Percentiles rank a stretch among this genome's conserved stretches.
Conservation (phyloP, 305 asterid species). For the Solanum chacoense region DNA sequence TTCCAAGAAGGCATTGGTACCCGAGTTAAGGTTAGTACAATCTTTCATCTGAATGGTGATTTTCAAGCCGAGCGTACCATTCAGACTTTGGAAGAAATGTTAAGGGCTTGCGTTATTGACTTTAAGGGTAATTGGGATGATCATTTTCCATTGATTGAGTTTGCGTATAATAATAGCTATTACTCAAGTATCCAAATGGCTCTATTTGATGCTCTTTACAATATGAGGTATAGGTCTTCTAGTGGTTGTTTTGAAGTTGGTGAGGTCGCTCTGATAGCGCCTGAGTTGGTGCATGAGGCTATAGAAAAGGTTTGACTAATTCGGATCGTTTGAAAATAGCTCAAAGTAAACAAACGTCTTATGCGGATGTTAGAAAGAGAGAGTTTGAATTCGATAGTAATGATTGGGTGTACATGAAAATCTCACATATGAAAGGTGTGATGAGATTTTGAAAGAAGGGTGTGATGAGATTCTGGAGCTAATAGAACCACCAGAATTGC, state of each 20-base stretch:
- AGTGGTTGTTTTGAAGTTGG: not conserved
- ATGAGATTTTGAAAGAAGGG: too few species aligned
- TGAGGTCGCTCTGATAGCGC: not conserved
- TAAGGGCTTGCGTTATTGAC: not conserved
- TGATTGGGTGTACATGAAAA: too few species aligned
- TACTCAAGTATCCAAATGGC: not conserved
- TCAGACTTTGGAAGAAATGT: not conserved
- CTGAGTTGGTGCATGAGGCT: not conserved
- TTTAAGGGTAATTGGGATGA: not conserved
- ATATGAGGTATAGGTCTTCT: not conserved
- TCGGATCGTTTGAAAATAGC: not conserved
- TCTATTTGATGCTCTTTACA: not conserved
- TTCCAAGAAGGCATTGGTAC: not conserved
- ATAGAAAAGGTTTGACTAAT: not conserved
- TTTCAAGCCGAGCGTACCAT: not conserved
- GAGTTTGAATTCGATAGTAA: not conserved
- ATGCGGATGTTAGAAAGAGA: not conserved
- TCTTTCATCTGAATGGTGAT: not conserved
- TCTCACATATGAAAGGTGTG: too few species aligned
- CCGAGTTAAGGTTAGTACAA: not conserved
- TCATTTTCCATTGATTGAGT: not conserved
- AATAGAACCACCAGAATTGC: not conserved
- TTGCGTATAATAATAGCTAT: not conserved
- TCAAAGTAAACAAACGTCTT: too few species aligned
- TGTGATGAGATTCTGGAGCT: not conserved